Percentiles rank a stretch among this genome's conserved stretches.
These are phyloP conservation scores for Limnanthes douglasii DNA, from an alignment of 345 rosid species.

Conservation along the genomic window DNA sequence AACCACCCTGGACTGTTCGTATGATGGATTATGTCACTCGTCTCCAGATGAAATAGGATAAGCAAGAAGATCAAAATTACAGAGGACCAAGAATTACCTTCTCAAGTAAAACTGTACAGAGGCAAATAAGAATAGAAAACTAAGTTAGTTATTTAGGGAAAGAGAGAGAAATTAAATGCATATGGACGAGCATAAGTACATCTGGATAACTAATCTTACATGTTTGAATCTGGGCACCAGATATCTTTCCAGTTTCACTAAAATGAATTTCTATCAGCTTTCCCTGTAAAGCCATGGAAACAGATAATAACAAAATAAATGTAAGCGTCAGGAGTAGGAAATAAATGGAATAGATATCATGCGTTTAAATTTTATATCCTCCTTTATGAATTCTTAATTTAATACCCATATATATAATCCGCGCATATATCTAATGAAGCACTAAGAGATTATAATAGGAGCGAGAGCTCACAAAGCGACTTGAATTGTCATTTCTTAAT, in stretches of 20 bases:
- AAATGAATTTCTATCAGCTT: conserved; percentile 92
- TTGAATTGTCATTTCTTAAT: conserved; percentile 88
- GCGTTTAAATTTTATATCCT: no score
- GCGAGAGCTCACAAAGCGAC: conserved; percentile 83
- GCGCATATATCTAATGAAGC: no score
- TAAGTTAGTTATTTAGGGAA: conserved; percentile 18
- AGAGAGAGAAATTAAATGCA: conserved; percentile 2
- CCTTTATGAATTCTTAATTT: conserved; percentile 11
- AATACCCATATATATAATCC: no score
- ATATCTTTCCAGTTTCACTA: conserved; percentile 92
- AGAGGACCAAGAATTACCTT: conserved; percentile 42
- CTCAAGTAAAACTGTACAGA: conserved; percentile 77
- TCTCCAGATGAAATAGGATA: conserved; percentile 3
- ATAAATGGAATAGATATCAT: background rate
- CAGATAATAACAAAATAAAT: conserved; percentile 3
- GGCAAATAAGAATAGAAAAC: conserved; percentile 13
- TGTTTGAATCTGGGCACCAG: conserved; percentile 98
- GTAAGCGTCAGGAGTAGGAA: background rate
- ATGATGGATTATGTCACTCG: conserved; percentile 13
- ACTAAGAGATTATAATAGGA: conserved; percentile 9
- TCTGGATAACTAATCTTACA: conserved; percentile 38
- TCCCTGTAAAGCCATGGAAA: conserved; percentile 43
- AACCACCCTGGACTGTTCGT: conserved; percentile 95
- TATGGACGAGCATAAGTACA: conserved; percentile 1
- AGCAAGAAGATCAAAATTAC: conserved; percentile 8